Base-by-base conservation (phyloP, 257 asterid species). In the Petrea volubilis region DNA sequence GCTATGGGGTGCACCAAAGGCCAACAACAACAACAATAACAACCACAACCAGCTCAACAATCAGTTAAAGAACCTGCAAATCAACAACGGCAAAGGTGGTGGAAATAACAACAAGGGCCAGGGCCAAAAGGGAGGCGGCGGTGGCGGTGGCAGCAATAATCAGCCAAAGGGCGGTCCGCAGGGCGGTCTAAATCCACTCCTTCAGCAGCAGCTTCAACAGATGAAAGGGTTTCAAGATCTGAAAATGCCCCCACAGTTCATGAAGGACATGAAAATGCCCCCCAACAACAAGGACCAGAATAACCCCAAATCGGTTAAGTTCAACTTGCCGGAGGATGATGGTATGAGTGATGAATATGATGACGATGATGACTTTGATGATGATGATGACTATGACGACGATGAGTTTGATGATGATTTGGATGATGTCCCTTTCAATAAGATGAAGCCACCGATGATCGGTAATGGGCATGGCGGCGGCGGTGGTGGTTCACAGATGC, bases 1-100 rank as follows among this genome's bases (percentile, higher is more conserved):
- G 75, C 3, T 95, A 8, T 95, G 99, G 99, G 98, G 98, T 60
- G 96, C 93, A 9, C 80, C 85, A 6, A 93, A 90, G 71, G 77
- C 84, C 56, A 72, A 47, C 73, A 74, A 70, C 71, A 83, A 78
- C 72, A 87, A 81, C 51, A 77, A 76, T n/a, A n/a, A n/a, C n/a
- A n/a, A n/a, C 40, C 81, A 79, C 12, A 76, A 85, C 68, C 87
- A 83, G 76, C 63, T 86, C 38, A 80, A 84, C 66, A 87, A 86
- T 77, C 95, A 87, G 81, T 73, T 89, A 71, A 92, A 87, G 84
- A 88, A 88, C 38, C 74, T 88, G 63, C 95, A 87, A 67, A 80
- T 89, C 41, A 87, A 74, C 74, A 62, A 60, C 66, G 88, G 90
- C 12, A 85, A 84, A 66, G 85, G 88, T 8, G 87, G 89, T 15